phyloP scores from a whole-genome alignment of 2,329 filamentous ascomycete genomes.

The Teratosphaeria zuluensis region DNA sequence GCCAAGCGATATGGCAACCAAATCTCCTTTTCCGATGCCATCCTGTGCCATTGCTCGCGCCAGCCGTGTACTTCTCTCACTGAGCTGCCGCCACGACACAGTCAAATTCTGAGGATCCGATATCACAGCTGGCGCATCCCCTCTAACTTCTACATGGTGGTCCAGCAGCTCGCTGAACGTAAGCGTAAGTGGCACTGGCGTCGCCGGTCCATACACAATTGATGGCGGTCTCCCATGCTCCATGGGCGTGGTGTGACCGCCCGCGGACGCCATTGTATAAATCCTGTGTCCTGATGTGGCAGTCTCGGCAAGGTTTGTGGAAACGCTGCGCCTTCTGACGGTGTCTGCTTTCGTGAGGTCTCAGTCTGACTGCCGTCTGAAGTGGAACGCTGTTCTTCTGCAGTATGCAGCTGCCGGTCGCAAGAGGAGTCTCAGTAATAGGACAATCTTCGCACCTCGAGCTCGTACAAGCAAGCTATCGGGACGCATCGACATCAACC shows the following conservation, averaged over 20 bases:
- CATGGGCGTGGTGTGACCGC: background rate
- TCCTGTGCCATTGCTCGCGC: constrained; percentile 19
- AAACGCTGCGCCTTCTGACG: background rate
- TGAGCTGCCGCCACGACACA: constrained; percentile 15
- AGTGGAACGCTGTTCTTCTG: too few relatives aligned
- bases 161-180: constrained; percentile 21
- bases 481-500: background rate
- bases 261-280: background rate
- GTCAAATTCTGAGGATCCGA: constrained; percentile 16
- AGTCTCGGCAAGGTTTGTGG: background rate
- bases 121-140: constrained; percentile 17
- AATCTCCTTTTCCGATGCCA: constrained; percentile 18
- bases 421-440: too few relatives aligned
- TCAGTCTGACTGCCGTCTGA: background rate
- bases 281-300: background rate
- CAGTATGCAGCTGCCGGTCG: too few relatives aligned
- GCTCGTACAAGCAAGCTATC: background rate
- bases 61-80: constrained; percentile 17
- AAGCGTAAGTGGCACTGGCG: constrained; percentile 19
- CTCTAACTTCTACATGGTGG: constrained; percentile 18
- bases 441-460: too few relatives aligned
- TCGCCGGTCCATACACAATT: constrained; percentile 19
- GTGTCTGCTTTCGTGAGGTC: background rate
- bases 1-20: constrained; percentile 22
- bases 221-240: constrained; percentile 15